Evolutionary conservation across 305 asterid species (phyloP).

Genomic region (Fraxinus platypoda): DNA sequence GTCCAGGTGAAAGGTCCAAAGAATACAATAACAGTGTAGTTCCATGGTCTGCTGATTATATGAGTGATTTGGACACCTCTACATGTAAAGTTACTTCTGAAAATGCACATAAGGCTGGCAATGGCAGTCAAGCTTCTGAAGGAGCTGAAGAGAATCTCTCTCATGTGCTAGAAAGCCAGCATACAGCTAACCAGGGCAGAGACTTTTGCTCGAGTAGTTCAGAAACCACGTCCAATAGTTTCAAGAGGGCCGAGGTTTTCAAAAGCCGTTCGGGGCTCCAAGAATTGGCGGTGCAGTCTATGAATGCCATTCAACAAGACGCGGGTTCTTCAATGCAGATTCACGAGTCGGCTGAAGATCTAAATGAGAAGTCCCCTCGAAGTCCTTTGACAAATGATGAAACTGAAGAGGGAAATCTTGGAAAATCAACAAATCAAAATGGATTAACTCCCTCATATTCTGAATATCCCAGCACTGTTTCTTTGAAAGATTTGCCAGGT

Average conservation of each 20-base stretch:
- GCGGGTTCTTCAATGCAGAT: conserved; percentile 26
- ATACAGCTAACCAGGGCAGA: conserved; percentile 26
- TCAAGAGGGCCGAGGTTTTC: conserved; percentile 44
- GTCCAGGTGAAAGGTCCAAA: conserved; percentile 63
- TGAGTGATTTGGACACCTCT: conserved; percentile 33
- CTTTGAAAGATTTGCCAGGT: conserved; percentile 30
- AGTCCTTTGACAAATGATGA: conserved; percentile 30
- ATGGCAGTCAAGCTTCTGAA: conserved; percentile 25
- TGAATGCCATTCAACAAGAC: conserved; percentile 32
- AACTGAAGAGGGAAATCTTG: conserved; percentile 36
- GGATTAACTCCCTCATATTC: conserved; percentile 30
- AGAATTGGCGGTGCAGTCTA: conserved; percentile 40
- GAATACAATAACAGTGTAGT: conserved; percentile 43
- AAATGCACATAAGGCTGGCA: conserved; percentile 14
- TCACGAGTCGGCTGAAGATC: conserved; percentile 30
- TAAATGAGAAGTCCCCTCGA: conserved; percentile 31
- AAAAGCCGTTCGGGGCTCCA: conserved; percentile 65
- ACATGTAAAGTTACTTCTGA: conserved; percentile 15
- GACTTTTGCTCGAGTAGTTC: conserved; percentile 23
- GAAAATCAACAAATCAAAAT: conserved; percentile 31
- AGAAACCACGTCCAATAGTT: conserved; percentile 27
- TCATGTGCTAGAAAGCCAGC: conserved; percentile 30
- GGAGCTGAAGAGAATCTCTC: conserved; percentile 29
- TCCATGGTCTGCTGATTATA: conserved; percentile 46
- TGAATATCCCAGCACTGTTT: conserved; percentile 22